phyloP scores from a whole-genome alignment of 257 asterid genomes.

The Knoxia roxburghii region DNA sequence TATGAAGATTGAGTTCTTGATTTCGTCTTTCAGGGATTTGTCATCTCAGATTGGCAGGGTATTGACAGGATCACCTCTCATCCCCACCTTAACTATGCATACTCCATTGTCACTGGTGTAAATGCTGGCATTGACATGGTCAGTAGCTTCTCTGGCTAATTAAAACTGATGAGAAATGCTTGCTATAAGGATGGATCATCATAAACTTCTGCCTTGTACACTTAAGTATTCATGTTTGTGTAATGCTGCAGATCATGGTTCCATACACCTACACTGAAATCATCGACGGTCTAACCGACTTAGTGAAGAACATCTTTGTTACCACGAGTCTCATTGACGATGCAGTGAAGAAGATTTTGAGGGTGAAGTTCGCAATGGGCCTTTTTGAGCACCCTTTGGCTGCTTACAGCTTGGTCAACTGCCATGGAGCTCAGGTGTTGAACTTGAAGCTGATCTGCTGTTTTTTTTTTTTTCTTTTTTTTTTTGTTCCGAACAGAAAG shows the following conservation, averaged over 20 bases:
- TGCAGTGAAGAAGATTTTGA: constrained; percentile 54
- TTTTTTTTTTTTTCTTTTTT: no score
- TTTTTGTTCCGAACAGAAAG: no score
- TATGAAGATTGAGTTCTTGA: neutral
- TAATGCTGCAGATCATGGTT: constrained; percentile 58
- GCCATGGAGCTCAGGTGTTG: constrained; percentile 48
- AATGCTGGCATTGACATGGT: constrained; percentile 46
- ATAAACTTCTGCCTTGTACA: neutral
- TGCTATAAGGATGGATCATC: neutral
- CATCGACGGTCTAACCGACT: constrained; percentile 41
- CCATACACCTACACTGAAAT: constrained; percentile 50
- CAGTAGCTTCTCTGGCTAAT: neutral
- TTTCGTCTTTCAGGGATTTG: constrained; percentile 29
- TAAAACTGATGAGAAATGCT: neutral
- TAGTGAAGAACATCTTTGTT: constrained; percentile 42
- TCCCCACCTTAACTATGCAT: constrained; percentile 30
- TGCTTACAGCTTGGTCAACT: constrained; percentile 51
- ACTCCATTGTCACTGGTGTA: constrained; percentile 32
- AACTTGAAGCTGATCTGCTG: no score
- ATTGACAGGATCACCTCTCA: constrained; percentile 34
- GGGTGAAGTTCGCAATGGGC: constrained; percentile 65
- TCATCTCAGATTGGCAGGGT: constrained; percentile 37
- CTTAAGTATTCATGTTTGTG: neutral
- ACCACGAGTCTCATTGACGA: constrained; percentile 56
- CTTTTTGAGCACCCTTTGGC: constrained; percentile 61